Evolutionary conservation across 2,329 filamentous ascomycete species (phyloP).

Genomic region (Colletotrichum eremochloae): DNA sequence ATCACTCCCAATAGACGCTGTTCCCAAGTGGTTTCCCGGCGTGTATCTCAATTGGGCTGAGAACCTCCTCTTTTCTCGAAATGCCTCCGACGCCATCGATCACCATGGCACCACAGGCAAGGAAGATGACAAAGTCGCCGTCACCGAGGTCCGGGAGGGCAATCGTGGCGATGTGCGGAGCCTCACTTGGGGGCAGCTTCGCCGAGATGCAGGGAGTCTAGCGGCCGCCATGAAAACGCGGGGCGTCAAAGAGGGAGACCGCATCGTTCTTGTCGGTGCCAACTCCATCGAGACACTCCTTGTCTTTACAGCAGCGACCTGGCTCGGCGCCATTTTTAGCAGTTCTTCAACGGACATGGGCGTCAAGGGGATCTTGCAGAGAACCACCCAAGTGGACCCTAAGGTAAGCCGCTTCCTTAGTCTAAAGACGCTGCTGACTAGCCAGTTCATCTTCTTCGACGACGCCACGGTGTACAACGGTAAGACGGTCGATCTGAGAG

Average conservation of each 20-base stretch:
- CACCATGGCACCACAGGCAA: conserved; percentile 70
- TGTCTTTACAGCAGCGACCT: conserved; percentile 77
- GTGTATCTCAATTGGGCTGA: conserved; percentile 83
- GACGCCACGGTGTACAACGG: conserved; percentile 85
- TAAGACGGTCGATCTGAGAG: conserved; percentile 77
- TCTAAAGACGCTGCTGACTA: background rate
- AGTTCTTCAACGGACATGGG: conserved; percentile 88
- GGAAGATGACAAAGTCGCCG: conserved; percentile 77
- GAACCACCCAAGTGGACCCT: conserved; percentile 80
- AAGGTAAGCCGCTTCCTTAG: conserved; percentile 58
- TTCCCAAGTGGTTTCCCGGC: conserved; percentile 84
- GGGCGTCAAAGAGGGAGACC: conserved; percentile 79
- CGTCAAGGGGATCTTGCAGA: conserved; percentile 80
- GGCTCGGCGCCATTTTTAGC: conserved; percentile 81
- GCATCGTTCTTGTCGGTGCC: conserved; percentile 80
- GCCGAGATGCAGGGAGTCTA: conserved; percentile 69
- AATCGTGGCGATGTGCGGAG: conserved; percentile 63
- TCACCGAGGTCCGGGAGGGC: conserved; percentile 81
- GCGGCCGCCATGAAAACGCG: conserved; percentile 75
- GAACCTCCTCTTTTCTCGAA: conserved; percentile 77
- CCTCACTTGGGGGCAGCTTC: conserved; percentile 77
- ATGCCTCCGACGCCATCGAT: conserved; percentile 55
- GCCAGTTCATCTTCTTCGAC: conserved; percentile 82
- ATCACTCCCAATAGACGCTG: conserved; percentile 74
- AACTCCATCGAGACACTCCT: conserved; percentile 82